Evolutionary conservation across 73 alveolate genomes (phyloP).

Genomic region (Diophrys sp.): DNA sequence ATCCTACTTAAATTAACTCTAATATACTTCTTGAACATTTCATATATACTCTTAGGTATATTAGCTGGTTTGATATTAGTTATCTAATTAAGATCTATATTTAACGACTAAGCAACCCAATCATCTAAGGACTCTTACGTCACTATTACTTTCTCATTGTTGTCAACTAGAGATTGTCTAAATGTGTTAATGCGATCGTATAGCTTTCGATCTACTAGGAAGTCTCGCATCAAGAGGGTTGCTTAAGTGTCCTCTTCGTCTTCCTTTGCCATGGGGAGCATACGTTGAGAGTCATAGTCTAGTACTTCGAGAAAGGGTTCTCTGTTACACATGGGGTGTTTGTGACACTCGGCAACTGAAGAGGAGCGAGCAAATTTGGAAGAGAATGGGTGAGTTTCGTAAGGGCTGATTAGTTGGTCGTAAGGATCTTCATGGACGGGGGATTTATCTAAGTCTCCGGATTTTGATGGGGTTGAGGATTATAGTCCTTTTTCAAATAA

Average conservation of each 20-base stretch:
- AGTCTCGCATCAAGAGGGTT: not conserved
- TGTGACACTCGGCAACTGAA: not conserved
- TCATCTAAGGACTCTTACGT: not conserved
- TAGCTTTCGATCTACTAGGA: not conserved
- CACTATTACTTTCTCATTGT: not conserved
- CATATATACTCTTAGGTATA: not conserved
- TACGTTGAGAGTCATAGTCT: not conserved
- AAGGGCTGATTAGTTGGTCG: not conserved
- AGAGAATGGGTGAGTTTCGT: not conserved
- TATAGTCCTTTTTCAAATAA: no score
- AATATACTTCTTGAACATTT: not conserved
- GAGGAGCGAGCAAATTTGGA: not conserved
- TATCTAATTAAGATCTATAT: not conserved
- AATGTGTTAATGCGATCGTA: no score
- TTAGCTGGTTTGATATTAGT: not conserved
- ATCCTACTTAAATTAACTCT: not conserved
- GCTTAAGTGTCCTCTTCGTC: not conserved
- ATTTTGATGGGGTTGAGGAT: no score
- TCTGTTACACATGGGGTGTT: not conserved
- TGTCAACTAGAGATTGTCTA: not conserved
- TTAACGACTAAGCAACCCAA: not conserved
- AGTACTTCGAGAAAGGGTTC: not conserved
- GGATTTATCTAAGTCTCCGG: no score
- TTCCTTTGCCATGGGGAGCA: not conserved
- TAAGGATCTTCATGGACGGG: not conserved